A percentile compares a stretch with the other conserved stretches of the same genome.
These are phyloP conservation scores for Sonneratia caseolaris DNA, from an alignment of 345 rosid species.

Conservation along the genomic window DNA sequence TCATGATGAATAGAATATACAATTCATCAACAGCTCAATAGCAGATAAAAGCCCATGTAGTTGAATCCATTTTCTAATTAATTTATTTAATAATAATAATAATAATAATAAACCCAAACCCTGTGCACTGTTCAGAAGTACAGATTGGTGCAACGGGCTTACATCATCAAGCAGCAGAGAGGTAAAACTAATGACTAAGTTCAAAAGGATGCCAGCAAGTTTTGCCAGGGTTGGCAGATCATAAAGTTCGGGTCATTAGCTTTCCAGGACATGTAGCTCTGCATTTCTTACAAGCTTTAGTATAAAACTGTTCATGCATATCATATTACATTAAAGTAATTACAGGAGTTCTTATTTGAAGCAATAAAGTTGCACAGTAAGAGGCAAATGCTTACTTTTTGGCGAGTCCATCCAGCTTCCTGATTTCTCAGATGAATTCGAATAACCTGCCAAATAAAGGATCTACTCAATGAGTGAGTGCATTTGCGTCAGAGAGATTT, in stretches of 20 bases:
- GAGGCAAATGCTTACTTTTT: conserved; percentile 31
- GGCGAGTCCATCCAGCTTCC: conserved; percentile 59
- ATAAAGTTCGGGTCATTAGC: background rate
- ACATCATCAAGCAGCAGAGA: background rate
- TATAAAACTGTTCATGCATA: background rate
- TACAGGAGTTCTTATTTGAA: background rate
- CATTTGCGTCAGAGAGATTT: background rate
- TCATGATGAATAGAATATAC: background rate
- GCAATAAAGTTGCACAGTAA: background rate
- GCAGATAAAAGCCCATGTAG: background rate
- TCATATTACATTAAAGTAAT: background rate
- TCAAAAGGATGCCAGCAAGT: background rate
- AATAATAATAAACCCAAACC: background rate
- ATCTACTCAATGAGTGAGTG: background rate
- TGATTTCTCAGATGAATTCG: conserved; percentile 46
- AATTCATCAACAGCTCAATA: background rate
- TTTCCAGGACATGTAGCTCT: background rate
- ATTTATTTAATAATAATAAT: too few species aligned
- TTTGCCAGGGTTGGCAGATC: conserved; percentile 1
- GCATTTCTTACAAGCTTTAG: background rate
- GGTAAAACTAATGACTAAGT: background rate
- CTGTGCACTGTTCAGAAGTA: background rate
- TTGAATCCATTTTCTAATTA: background rate
- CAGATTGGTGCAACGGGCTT: background rate
- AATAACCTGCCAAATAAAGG: conserved; percentile 27